A percentile compares a stretch with the other conserved stretches of the same genome.
These are phyloP conservation scores for Phlebiopsis gigantea DNA, from an alignment of 768 basidiomycete species.

Conservation along the genomic window DNA sequence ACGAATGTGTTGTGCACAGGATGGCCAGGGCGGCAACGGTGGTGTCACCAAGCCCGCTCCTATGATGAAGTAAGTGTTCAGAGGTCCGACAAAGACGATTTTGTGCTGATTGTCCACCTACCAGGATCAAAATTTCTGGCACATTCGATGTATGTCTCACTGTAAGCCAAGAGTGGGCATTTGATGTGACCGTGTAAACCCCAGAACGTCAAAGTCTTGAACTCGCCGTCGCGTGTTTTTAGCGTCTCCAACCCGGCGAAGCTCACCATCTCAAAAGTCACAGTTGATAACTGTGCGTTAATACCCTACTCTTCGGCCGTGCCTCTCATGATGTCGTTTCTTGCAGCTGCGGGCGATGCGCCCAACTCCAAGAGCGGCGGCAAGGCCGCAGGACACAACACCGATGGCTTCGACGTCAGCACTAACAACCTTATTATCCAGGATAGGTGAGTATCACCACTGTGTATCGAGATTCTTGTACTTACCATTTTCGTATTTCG, in stretches of 20 bases:
- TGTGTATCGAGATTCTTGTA: too few relatives aligned
- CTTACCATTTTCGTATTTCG: background rate
- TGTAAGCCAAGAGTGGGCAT: background rate
- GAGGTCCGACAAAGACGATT: too few relatives aligned
- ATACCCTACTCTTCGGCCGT: background rate
- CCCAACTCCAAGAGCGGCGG: conserved; percentile 49
- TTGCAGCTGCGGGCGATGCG: conserved; percentile 44
- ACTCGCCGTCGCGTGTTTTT: conserved; percentile 34
- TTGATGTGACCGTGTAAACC: too few relatives aligned
- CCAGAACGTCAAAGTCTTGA: conserved; percentile 33
- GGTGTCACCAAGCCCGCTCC: conserved; percentile 28
- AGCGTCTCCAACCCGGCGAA: conserved; percentile 24
- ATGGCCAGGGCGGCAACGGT: conserved; percentile 28
- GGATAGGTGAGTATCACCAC: conserved; percentile 20
- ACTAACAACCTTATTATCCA: conserved; percentile 23
- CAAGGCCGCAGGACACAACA: conserved; percentile 41
- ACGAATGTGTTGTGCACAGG: conserved; percentile 14
- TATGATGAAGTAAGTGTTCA: conserved; percentile 39
- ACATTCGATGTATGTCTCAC: conserved; percentile 26
- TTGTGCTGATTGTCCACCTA: background rate
- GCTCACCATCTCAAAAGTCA: conserved; percentile 39
- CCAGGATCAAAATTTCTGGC: conserved; percentile 37
- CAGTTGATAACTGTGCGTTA: conserved; percentile 51
- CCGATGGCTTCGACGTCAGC: conserved; percentile 27
- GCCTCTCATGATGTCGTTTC: background rate